Conservation (phyloP, 106 monocot genomes). For the Dendrobium officinale region DNA sequence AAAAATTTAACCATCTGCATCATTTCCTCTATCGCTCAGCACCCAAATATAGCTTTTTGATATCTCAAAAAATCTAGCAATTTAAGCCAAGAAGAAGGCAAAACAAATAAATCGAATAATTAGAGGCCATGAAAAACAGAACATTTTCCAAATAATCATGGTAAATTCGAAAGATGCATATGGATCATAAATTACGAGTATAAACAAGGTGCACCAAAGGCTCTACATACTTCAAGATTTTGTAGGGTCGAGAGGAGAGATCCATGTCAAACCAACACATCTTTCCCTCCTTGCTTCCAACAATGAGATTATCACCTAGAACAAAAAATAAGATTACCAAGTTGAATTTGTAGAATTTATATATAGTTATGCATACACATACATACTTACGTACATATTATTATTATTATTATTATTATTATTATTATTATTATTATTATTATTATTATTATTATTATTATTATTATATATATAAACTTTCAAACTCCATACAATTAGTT, state of each 20-base stretch:
- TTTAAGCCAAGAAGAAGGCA: not conserved
- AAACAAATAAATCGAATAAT: not conserved
- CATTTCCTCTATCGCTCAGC: not conserved
- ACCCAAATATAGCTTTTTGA: not conserved
- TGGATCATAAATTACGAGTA: not conserved
- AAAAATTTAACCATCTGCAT: not conserved
- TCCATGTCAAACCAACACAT: slow-evolving; percentile 99
- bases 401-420: no score
- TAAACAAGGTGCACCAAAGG: not conserved
- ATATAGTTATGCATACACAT: not conserved
- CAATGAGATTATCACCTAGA: slow-evolving; percentile 96
- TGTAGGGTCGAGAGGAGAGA: slow-evolving; percentile 80
- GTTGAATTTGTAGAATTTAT: not conserved
- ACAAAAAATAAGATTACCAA: not conserved
- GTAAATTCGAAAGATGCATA: not conserved
- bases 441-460: no score
- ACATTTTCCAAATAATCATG: not conserved
- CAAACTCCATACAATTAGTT: not conserved
- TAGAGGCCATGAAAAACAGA: not conserved
- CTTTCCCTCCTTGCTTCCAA: slow-evolving; percentile 97
- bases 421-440: no score
- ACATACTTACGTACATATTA: not conserved
- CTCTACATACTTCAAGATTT: slow-evolving; percentile 62
- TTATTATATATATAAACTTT: not conserved
- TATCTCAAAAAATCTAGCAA: not conserved